Conservation (phyloP, 1,284 basidiomycete species). For the Puccinia novopanici region DNA sequence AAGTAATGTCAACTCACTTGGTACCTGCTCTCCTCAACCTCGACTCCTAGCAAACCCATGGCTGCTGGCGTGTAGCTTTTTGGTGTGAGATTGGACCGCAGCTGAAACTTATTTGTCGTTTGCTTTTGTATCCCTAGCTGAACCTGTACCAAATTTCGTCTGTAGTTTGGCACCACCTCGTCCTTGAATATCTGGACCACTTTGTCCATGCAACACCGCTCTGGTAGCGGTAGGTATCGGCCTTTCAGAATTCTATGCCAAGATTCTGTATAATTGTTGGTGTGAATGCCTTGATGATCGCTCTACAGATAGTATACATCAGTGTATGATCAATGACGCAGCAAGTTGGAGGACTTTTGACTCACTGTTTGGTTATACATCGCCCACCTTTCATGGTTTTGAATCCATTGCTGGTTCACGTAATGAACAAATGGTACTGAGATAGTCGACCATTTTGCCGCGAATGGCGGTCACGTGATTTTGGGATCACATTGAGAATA, state of each 20-base stretch:
- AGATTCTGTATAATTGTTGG: conserved; percentile 5
- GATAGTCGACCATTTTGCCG: too few relatives aligned
- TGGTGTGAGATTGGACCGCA: too few relatives aligned
- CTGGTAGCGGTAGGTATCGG: background rate
- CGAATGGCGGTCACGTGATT: background rate
- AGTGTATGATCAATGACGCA: too few relatives aligned
- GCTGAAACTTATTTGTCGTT: background rate
- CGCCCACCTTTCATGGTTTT: too few relatives aligned
- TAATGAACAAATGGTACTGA: too few relatives aligned
- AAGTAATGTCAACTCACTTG: too few relatives aligned
- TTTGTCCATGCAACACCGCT: background rate
- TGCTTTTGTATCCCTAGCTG: background rate
- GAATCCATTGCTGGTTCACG: too few relatives aligned
- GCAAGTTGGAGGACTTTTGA: too few relatives aligned
- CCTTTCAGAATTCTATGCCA: background rate
- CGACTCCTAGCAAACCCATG: too few relatives aligned
- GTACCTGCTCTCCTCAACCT: too few relatives aligned
- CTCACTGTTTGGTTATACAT: too few relatives aligned
- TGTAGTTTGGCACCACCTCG: background rate
- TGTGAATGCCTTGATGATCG: conserved; percentile 1
- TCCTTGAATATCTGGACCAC: background rate
- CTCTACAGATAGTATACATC: background rate
- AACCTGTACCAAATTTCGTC: background rate
- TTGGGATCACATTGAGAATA: background rate
- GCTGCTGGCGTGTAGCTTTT: too few relatives aligned